phyloP scores from a whole-genome alignment of 2,329 filamentous ascomycete genomes.

The Fusarium staphyleae region DNA sequence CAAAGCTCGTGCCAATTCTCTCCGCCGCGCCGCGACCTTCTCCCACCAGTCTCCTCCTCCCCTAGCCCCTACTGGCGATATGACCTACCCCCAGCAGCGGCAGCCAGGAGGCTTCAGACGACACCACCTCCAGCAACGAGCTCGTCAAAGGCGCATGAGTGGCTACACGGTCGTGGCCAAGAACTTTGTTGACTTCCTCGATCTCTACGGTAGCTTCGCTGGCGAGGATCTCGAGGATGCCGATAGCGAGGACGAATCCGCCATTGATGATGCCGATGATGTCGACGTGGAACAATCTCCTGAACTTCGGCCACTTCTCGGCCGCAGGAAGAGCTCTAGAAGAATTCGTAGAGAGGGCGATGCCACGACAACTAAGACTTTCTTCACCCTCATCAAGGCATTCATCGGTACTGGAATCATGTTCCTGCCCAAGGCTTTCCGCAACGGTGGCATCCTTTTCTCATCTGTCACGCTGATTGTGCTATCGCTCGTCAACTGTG shows the following conservation, averaged over 20 bases:
- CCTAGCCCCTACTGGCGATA: slow-evolving; percentile 41
- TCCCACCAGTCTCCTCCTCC: slow-evolving; percentile 57
- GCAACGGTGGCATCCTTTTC: slow-evolving; percentile 79
- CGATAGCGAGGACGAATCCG: slow-evolving; percentile 64
- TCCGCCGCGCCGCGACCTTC: slow-evolving; percentile 71
- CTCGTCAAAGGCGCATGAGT: slow-evolving; percentile 49
- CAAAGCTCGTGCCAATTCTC: slow-evolving; percentile 60
- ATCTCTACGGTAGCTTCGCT: slow-evolving; percentile 78
- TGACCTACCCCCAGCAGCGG: slow-evolving; percentile 50
- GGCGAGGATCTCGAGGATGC: slow-evolving; percentile 70
- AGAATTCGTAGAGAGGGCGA: slow-evolving; percentile 59
- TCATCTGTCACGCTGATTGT: slow-evolving; percentile 72
- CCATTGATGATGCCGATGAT: slow-evolving; percentile 56
- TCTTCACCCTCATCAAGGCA: slow-evolving; percentile 80
- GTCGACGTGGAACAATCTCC: slow-evolving; percentile 53
- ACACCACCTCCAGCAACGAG: slow-evolving; percentile 48
- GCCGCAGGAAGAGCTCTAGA: slow-evolving; percentile 59
- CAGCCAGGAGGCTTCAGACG: slow-evolving; percentile 59
- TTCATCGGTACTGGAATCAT: slow-evolving; percentile 84
- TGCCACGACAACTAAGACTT: slow-evolving; percentile 73
- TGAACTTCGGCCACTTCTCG: slow-evolving; percentile 65
- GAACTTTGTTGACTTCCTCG: slow-evolving; percentile 78
- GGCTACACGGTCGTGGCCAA: slow-evolving; percentile 63
- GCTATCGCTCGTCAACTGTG: slow-evolving; percentile 70
- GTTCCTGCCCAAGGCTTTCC: slow-evolving; percentile 81